Conservation (phyloP, 164 flowering plant species). For the Vitis rupestris region DNA sequence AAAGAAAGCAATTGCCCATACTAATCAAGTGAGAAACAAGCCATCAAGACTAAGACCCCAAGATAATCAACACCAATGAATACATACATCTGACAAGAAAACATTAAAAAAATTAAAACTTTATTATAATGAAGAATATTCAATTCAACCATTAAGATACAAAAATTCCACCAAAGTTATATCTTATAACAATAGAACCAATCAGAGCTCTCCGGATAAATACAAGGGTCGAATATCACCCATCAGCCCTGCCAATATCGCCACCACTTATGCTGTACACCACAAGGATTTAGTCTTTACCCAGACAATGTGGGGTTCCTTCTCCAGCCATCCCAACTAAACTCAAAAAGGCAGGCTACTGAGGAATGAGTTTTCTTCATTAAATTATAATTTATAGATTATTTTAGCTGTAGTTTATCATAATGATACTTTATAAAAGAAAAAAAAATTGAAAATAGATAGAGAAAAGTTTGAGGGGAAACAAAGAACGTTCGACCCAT, state of each 20-base stretch:
- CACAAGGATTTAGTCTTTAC: conserved; percentile 1
- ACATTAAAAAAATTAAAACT: not conserved
- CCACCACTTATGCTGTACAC: conserved; percentile 15
- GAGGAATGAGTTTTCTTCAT: not conserved
- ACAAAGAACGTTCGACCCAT: not conserved
- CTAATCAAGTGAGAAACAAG: conserved; percentile 8
- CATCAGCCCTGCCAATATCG: not conserved
- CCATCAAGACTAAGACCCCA: conserved; percentile 4
- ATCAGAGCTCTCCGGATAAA: not conserved
- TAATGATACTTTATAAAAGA: not conserved
- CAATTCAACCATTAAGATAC: conserved; percentile 1
- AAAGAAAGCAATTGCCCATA: not conserved
- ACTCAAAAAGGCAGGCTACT: conserved; percentile 7
- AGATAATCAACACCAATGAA: not conserved
- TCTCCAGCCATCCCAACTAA: conserved; percentile 21
- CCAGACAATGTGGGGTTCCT: conserved; percentile 9
- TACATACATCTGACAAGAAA: too few species aligned
- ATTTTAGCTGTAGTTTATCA: not conserved
- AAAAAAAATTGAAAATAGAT: not conserved
- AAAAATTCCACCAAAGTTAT: not conserved
- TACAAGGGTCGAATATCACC: not conserved
- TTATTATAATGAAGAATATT: not conserved
- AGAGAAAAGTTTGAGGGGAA: not conserved
- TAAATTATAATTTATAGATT: too few species aligned
- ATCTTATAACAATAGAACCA: not conserved